Evolutionary conservation across 208 protist genomes (phyloP).

Genomic region (Wallacemonas collosoma): DNA sequence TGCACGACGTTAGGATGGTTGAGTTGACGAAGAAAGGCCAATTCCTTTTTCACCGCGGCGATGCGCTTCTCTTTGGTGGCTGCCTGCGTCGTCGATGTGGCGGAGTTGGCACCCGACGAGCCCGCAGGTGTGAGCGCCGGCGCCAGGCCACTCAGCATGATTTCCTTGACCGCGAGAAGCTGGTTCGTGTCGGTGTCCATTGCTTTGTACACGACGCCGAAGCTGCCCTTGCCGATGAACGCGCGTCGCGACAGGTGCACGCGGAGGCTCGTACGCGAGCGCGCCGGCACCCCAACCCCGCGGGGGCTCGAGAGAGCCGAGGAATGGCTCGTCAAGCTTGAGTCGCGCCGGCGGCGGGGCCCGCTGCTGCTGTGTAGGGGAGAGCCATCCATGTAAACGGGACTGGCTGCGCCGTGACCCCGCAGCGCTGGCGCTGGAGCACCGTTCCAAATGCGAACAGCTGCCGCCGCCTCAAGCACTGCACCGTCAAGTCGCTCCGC

Average conservation of each 20-base stretch:
- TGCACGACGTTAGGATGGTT: slow-evolving; percentile 92
- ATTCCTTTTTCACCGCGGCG: slow-evolving; percentile 55
- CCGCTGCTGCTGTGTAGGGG: neutral
- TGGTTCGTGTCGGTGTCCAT: slow-evolving; percentile 88
- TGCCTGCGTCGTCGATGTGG: neutral
- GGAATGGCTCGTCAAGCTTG: slow-evolving; percentile 9
- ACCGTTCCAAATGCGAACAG: neutral
- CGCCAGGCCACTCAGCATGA: slow-evolving; percentile 34
- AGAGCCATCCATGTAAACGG: neutral
- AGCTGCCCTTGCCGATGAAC: slow-evolving; percentile 88
- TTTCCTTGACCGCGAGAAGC: slow-evolving; percentile 91
- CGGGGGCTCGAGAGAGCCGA: neutral
- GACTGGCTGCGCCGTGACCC: neutral
- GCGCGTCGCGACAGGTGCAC: slow-evolving; percentile 70
- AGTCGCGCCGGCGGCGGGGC: neutral
- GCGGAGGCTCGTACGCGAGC: slow-evolving; percentile 18
- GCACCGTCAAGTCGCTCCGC: slow-evolving; percentile 8
- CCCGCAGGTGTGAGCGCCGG: neutral
- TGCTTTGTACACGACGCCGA: slow-evolving; percentile 82
- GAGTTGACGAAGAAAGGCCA: slow-evolving; percentile 78
- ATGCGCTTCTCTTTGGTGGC: slow-evolving; percentile 11
- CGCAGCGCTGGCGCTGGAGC: neutral
- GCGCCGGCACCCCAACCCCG: neutral
- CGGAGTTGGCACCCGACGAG: neutral
- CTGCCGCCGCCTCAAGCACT: slow-evolving; percentile 2